Conservation (phyloP, 352 stramenopile genomes). For the Phytopythium aichiense region DNA sequence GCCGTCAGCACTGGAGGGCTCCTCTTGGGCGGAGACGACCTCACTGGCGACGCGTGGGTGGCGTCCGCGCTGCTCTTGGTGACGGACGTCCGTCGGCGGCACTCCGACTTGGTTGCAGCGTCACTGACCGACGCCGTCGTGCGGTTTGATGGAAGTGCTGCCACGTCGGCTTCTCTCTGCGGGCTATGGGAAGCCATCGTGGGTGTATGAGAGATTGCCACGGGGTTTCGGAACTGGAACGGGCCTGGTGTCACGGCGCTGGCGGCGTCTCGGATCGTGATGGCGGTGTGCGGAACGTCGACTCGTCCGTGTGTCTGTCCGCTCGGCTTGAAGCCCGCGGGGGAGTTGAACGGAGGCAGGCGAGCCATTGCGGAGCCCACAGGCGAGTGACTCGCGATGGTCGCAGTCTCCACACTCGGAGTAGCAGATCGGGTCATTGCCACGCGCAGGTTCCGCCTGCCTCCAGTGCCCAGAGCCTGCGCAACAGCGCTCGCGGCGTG, state of each 20-base stretch:
- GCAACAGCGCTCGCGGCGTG: constrained; percentile 33
- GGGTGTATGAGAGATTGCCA: not conserved
- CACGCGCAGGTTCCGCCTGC: constrained; percentile 16
- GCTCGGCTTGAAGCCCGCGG: constrained; percentile 3
- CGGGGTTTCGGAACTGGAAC: not conserved
- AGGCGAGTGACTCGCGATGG: not conserved
- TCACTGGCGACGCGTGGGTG: not conserved
- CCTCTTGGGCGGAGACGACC: not conserved
- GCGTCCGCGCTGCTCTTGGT: constrained; percentile 2
- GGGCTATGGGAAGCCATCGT: not conserved
- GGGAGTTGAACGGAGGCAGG: constrained; percentile 9
- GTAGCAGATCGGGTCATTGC: constrained; percentile 1
- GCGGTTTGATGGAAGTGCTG: not conserved
- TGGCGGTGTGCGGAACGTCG: constrained; percentile 7
- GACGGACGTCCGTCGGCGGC: constrained; percentile 4
- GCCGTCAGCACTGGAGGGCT: constrained; percentile 1
- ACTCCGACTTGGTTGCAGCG: not conserved
- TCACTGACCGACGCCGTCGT: not conserved
- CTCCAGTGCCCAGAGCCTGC: constrained; percentile 23
- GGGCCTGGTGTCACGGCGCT: not conserved
- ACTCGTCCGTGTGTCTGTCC: not conserved
- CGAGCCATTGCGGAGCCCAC: not conserved
- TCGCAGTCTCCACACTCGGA: too few species aligned
- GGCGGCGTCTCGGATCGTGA: constrained; percentile 14
- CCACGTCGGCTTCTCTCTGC: not conserved